A percentile compares a stretch with the other conserved stretches of the same genome.
Evolutionary conservation across 106 monocot species (phyloP).

Genomic region (Acanthochlamys bracteata): DNA sequence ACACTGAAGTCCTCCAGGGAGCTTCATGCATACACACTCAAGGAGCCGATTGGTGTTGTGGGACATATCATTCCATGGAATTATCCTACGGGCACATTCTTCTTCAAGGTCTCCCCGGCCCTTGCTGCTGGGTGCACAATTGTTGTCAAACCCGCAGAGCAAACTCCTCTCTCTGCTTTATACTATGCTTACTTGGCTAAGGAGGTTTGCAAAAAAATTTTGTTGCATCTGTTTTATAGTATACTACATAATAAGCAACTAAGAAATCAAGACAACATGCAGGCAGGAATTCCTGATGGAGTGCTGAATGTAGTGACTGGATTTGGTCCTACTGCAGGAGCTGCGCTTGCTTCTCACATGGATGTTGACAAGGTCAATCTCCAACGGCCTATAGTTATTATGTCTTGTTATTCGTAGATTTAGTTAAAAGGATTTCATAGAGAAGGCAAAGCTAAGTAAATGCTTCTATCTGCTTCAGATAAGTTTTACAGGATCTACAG

Average conservation of each 20-base stretch:
- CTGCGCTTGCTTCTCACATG: slow-evolving; percentile 77
- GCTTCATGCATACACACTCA: slow-evolving; percentile 48
- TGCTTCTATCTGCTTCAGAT: background rate
- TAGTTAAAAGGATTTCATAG: too few relatives aligned
- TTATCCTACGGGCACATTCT: slow-evolving; percentile 46
- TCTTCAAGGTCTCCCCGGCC: slow-evolving; percentile 55
- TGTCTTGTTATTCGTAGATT: too few relatives aligned
- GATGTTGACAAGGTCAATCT: slow-evolving; percentile 55
- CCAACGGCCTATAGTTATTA: background rate
- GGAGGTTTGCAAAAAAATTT: slow-evolving; percentile 26
- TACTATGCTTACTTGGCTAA: slow-evolving; percentile 57
- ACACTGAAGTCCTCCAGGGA: slow-evolving; percentile 38
- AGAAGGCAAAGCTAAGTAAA: too few relatives aligned
- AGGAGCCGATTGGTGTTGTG: slow-evolving; percentile 62
- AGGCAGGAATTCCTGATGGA: slow-evolving; percentile 91
- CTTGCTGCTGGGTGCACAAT: slow-evolving; percentile 70
- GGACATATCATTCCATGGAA: slow-evolving; percentile 76
- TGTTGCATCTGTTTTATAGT: background rate
- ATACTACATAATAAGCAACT: too few relatives aligned
- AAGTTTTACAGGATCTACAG: slow-evolving; percentile 29
- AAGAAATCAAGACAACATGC: too few relatives aligned
- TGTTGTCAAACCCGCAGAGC: slow-evolving; percentile 74
- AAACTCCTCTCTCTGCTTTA: slow-evolving; percentile 57
- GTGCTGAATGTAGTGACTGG: slow-evolving; percentile 78
- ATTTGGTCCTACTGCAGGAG: slow-evolving; percentile 65